Percentiles rank a stretch among this genome's conserved stretches.
phyloP scores from a whole-genome alignment of 345 rosid species.

The Mangifera indica region DNA sequence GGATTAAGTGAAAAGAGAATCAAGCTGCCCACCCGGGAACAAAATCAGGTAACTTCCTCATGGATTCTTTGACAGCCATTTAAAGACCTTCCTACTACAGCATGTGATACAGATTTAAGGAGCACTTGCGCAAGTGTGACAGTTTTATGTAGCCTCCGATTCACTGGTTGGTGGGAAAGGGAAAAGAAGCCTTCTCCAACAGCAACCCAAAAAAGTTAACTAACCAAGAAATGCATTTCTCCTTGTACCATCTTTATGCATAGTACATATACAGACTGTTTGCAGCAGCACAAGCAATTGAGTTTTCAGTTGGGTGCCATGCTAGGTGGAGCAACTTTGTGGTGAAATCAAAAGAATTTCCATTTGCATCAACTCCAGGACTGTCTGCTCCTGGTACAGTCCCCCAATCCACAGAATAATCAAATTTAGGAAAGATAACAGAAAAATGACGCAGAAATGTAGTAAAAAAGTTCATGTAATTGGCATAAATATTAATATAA shows the following conservation, averaged over 20 bases:
- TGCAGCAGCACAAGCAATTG: constrained; percentile 97
- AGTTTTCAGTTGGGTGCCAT: constrained; percentile 93
- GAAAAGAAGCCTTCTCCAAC: constrained; percentile 44
- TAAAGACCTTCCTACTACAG: constrained; percentile 22
- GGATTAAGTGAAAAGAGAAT: constrained; percentile 25
- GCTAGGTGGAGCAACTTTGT: constrained; percentile 93
- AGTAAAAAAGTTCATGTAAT: no score
- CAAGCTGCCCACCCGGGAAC: constrained; percentile 41
- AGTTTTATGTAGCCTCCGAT: constrained; percentile 38
- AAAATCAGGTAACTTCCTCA: constrained; percentile 41
- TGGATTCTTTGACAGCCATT: constrained; percentile 38
- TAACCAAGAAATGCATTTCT: constrained; percentile 30
- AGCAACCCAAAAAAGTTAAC: constrained; percentile 41
- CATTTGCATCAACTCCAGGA: constrained; percentile 76
- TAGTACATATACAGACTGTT: constrained; percentile 99
- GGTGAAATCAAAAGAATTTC: constrained; percentile 71
- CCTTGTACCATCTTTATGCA: constrained; percentile 52
- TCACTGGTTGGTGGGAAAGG: constrained; percentile 34
- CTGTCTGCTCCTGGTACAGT: constrained; percentile 62
- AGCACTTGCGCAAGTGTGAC: constrained; percentile 31
- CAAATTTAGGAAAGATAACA: not conserved
- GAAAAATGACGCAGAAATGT: not conserved
- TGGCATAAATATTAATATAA: no score
- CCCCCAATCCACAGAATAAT: constrained; percentile 1
- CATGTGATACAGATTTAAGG: constrained; percentile 31